Evolutionary conservation across 768 basidiomycete genomes (phyloP).

Genomic region (Phanerodontia chrysosporium): DNA sequence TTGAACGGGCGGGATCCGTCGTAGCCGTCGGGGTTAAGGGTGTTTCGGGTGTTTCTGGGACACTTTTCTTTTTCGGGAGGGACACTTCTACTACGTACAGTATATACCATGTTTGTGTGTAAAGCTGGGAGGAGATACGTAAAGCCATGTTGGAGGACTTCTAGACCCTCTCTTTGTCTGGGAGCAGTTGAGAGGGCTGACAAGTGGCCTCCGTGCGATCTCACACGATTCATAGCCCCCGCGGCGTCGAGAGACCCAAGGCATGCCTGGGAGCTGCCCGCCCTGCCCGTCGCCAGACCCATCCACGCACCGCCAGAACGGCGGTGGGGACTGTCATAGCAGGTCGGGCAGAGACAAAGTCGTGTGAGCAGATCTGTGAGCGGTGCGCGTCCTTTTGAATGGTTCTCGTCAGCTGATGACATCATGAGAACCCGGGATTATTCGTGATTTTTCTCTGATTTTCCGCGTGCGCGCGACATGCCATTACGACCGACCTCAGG

Average conservation of each 20-base stretch:
- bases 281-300: not conserved
- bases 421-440: not conserved
- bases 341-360: not conserved
- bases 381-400: not conserved
- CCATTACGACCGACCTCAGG: too few species aligned
- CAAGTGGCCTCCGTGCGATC: not conserved
- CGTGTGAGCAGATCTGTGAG: not conserved
- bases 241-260: not conserved
- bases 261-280: not conserved
- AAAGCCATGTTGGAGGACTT: slow-evolving; percentile 2
- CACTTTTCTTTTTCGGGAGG: not conserved
- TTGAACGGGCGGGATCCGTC: slow-evolving; percentile 15
- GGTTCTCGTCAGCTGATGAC: not conserved
- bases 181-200: not conserved
- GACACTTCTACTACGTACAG: not conserved
- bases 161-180: slow-evolving; percentile 3
- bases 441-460: not conserved
- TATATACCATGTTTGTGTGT: not conserved
- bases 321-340: not conserved
- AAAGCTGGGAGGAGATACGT: not conserved
- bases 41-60: not conserved
- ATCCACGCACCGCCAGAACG: not conserved
- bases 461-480: not conserved
- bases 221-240: slow-evolving; percentile 1
- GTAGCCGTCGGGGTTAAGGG: not conserved